phyloP scores from a whole-genome alignment of 345 rosid species.

The Boechera stricta region DNA sequence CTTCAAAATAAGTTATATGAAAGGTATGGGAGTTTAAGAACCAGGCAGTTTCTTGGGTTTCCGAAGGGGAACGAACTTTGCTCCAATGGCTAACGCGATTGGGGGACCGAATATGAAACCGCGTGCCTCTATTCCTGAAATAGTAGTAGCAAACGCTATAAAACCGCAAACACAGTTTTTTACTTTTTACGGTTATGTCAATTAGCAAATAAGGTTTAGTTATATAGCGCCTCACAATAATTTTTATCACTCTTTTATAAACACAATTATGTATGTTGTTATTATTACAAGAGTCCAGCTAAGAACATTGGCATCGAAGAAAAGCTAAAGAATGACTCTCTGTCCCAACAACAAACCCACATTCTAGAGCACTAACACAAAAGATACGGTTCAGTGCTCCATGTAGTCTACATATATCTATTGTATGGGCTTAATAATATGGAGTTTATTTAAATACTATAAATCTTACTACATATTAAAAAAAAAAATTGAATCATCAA shows the following conservation, averaged over 20 bases:
- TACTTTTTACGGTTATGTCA: not conserved
- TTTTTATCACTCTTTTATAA: not conserved
- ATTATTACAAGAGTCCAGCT: not conserved
- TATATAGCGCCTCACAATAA: not conserved
- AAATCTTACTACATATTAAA: not conserved
- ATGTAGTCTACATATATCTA: not conserved
- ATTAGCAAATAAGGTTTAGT: not conserved
- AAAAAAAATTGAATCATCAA: not conserved
- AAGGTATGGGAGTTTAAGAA: constrained; percentile 35
- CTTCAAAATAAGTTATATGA: not conserved
- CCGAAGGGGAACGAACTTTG: constrained; percentile 92
- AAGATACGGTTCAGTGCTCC: constrained; percentile 33
- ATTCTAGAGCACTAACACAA: constrained; percentile 38
- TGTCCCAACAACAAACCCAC: constrained; percentile 44
- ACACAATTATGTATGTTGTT: not conserved
- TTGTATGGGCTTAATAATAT: constrained; percentile 1
- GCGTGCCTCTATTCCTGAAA: constrained; percentile 92
- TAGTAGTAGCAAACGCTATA: not conserved
- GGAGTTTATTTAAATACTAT: not conserved
- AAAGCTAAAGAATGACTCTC: constrained; percentile 16
- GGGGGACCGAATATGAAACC: constrained; percentile 97
- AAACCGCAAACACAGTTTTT: not conserved
- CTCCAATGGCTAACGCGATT: constrained; percentile 96
- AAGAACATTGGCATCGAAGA: constrained; percentile 14
- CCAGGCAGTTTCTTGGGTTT: constrained; percentile 96